A percentile compares a stretch with the other conserved stretches of the same genome.
These are phyloP conservation scores for Bipolaris zeicola DNA, from an alignment of 2,329 filamentous ascomycete species.

Conservation along the genomic window DNA sequence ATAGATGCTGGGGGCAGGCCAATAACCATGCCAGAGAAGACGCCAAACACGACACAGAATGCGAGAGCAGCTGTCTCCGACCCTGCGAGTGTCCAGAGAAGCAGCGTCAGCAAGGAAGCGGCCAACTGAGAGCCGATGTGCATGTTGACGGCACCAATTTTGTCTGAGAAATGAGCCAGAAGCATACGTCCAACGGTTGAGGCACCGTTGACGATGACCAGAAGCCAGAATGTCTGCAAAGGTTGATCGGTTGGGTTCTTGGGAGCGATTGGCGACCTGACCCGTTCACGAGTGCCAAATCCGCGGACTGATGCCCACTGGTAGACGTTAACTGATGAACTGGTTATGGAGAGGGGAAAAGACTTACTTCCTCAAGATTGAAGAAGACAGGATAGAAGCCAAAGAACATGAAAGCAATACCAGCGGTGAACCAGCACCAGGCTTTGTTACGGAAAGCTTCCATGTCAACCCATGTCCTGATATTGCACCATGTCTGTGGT, in stretches of 20 bases:
- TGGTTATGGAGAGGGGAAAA: background rate
- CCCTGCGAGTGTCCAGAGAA: constrained; percentile 52
- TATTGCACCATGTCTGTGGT: constrained; percentile 46
- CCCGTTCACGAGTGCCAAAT: constrained; percentile 47
- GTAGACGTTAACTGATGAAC: constrained; percentile 18
- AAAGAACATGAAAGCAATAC: constrained; percentile 56
- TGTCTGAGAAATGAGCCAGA: constrained; percentile 54
- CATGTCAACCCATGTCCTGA: constrained; percentile 53
- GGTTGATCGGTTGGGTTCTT: constrained; percentile 32
- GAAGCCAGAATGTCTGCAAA: constrained; percentile 56
- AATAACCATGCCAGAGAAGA: constrained; percentile 57
- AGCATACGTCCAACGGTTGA: constrained; percentile 55
- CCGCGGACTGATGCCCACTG: constrained; percentile 54
- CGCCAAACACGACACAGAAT: constrained; percentile 57
- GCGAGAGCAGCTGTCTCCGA: constrained; percentile 50
- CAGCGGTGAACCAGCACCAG: constrained; percentile 53
- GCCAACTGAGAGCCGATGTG: constrained; percentile 52
- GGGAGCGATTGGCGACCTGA: constrained; percentile 12
- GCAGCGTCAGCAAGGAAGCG: constrained; percentile 50
- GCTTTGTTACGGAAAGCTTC: constrained; percentile 52
- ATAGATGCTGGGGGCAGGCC: constrained; percentile 58
- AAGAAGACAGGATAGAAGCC: constrained; percentile 61
- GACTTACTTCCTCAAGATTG: constrained; percentile 56
- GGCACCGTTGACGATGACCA: constrained; percentile 57
- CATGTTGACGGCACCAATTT: constrained; percentile 53